Evolutionary conservation across 2,329 filamentous ascomycete species (phyloP), one percentile per base, ranked within the genome.

Genomic region (Basipetospora chlamydospora): DNA sequence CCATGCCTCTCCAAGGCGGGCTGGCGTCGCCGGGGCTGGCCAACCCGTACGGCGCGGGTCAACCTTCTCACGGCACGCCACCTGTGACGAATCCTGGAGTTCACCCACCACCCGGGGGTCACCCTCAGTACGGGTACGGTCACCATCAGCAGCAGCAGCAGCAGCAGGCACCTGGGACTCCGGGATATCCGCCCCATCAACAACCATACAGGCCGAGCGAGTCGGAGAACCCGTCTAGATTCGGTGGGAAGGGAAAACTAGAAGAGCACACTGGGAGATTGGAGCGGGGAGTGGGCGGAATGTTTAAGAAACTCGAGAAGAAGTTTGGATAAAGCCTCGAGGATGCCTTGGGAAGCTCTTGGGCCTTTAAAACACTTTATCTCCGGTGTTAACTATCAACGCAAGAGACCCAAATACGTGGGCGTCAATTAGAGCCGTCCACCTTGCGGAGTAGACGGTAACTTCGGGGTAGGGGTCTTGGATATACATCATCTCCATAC

Each of bases 221-320:
- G 52, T 57, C 58, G 5, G 79, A 83, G 52, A 55, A 58, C 41
- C 48, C 47, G 25, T 63, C 65, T 28, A 66, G 67, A 49, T 54
- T 55, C 38, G 66, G 71, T 39, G 49, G 54, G 3, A 54, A 57
- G 42, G 69, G 57, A 6, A 71, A 66, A 50, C 54, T 84, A 21
- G 79, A 81, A 47, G 70, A 76, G 51, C 68, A 72, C 41, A 73
- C 78, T 0, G 74, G 72, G 20, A 66, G 71, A 46, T 47, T 85
- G 23, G 80, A 86, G 58, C 75, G 74, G 53, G 76, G 78, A 1
- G 70, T 85, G 4, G 70, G 73, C 20, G 73, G 76, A 6, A 77
- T 85, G 63, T 55, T 86, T 44, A 84, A 79, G 67, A 83, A 77
- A 59, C 67, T 86, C 55, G 80, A 86, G 60, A 84, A 82, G 72